Evolutionary conservation across 2,329 filamentous ascomycete species (phyloP).

Genomic region (Diaporthe velutina): DNA sequence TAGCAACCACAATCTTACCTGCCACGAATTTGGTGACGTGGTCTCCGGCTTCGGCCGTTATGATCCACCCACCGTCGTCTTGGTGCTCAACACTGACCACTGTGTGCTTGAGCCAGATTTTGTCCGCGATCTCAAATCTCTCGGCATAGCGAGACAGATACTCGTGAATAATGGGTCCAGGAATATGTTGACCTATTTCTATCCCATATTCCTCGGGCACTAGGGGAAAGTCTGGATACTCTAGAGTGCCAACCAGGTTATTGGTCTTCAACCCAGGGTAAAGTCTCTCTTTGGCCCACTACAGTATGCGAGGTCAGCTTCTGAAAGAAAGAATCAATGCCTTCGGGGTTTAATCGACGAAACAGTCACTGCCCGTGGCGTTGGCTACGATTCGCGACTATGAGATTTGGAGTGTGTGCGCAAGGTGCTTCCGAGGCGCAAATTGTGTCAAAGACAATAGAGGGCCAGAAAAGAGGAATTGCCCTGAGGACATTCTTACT

Average conservation of each 20-base stretch:
- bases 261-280: conserved; percentile 80
- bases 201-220: conserved; percentile 64
- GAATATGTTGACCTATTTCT: conserved; percentile 59
- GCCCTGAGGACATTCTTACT: neutral
- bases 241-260: conserved; percentile 79
- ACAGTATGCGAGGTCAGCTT: neutral
- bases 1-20: conserved; percentile 66
- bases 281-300: conserved; percentile 75
- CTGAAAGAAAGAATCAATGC: neutral
- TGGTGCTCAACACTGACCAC: conserved; percentile 59
- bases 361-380: neutral
- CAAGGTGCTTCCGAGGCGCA: too few species aligned
- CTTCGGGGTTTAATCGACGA: neutral
- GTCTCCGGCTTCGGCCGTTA: conserved; percentile 48
- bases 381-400: neutral
- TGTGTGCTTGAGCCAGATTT: conserved; percentile 55
- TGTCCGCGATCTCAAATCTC: conserved; percentile 55
- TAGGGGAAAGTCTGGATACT: conserved; percentile 83
- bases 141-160: conserved; percentile 62
- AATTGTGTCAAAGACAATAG: neutral
- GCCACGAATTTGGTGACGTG: conserved; percentile 50
- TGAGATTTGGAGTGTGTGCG: neutral
- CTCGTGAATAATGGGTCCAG: conserved; percentile 59
- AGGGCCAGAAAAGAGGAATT: neutral
- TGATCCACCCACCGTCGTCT: conserved; percentile 56